Conservation (phyloP, 768 basidiomycete genomes). For the Leucocoprinus birnbaumii region DNA sequence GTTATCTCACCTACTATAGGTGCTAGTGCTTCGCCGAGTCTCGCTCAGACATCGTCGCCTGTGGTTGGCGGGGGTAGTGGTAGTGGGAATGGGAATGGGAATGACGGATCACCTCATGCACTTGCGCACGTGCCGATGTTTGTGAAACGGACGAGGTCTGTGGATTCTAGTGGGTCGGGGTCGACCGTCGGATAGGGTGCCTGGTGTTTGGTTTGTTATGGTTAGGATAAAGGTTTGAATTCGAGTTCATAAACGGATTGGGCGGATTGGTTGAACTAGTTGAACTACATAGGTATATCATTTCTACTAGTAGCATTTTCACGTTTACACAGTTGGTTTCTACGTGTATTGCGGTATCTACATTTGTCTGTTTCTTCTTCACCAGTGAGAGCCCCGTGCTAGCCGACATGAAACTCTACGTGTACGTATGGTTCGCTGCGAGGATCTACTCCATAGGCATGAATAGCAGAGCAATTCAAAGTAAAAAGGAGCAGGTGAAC, state of each 20-base stretch:
- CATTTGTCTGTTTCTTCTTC: neutral
- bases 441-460: too few species aligned
- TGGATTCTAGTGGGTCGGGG: neutral
- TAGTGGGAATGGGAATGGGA: neutral
- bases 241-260: too few species aligned
- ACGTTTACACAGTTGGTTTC: neutral
- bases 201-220: too few species aligned
- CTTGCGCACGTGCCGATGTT: conserved; percentile 11
- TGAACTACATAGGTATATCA: neutral
- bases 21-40: neutral
- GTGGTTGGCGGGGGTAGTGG: neutral
- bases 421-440: too few species aligned
- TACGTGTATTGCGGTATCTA: neutral
- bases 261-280: too few species aligned
- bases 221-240: too few species aligned
- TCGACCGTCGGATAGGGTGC: too few species aligned
- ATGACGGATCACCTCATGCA: conserved; percentile 2
- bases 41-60: neutral
- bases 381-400: too few species aligned
- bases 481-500: too few species aligned
- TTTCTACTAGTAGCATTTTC: neutral
- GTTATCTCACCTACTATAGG: conserved; percentile 29
- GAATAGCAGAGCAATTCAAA: too few species aligned
- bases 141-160: conserved; percentile 1
- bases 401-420: too few species aligned